Evolutionary conservation across 2,329 filamentous ascomycete species (phyloP).

Genomic region (Rasamsonia emersonii): DNA sequence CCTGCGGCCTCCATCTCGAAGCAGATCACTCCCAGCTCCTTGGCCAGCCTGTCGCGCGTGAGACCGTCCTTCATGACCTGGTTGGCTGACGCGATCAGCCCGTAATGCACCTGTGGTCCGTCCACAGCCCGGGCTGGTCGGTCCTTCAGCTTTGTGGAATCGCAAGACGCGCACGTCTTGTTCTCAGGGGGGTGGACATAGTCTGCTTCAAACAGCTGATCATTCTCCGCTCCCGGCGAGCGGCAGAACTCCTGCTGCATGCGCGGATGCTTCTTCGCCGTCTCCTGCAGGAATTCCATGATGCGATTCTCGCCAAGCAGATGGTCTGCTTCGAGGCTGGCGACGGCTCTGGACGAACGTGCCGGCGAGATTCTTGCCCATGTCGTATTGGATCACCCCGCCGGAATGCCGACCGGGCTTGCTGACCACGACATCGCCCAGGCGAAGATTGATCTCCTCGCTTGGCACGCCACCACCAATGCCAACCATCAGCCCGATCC

Average conservation of each 20-base stretch:
- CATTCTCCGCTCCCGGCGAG: background rate
- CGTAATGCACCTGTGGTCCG: conserved; percentile 12
- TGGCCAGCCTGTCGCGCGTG: conserved; percentile 8
- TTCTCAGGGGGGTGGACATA: conserved; percentile 3
- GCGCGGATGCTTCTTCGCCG: too few relatives aligned
- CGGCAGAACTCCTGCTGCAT: too few relatives aligned
- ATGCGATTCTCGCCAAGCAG: conserved; percentile 1
- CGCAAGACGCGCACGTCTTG: conserved; percentile 1
- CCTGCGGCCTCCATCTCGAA: conserved; percentile 25
- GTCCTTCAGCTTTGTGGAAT: conserved; percentile 3
- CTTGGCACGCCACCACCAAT: conserved; percentile 29
- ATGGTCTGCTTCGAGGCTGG: too few relatives aligned
- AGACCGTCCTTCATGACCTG: conserved; percentile 14
- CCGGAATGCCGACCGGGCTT: conserved; percentile 6
- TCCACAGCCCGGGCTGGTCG: conserved; percentile 1
- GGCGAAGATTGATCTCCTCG: conserved; percentile 17
- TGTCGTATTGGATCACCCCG: conserved; percentile 22
- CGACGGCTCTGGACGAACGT: too few relatives aligned
- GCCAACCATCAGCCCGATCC: conserved; percentile 34
- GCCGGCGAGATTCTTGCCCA: too few relatives aligned
- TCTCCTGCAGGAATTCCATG: too few relatives aligned
- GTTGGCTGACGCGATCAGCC: conserved; percentile 16
- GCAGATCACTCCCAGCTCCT: conserved; percentile 12
- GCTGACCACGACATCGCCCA: conserved; percentile 23
- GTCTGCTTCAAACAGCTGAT: background rate